Evolutionary conservation across 78 protist genomes (phyloP), one percentile per base, ranked within the genome.

Genomic region (Diacronema lutheri): DNA sequence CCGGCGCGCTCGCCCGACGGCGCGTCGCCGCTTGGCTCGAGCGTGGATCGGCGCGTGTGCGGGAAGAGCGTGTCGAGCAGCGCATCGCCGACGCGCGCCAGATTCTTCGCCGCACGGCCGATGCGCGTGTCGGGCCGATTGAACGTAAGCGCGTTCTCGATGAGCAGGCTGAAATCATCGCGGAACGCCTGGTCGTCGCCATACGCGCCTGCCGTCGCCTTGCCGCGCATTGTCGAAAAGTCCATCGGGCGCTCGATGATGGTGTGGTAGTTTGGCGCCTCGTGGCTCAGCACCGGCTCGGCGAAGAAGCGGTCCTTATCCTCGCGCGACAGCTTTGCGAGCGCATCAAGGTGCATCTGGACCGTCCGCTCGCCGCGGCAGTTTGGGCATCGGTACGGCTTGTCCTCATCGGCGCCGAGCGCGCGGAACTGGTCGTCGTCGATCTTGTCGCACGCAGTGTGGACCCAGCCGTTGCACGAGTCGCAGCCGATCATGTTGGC

Each of bases 351-450:
- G 25, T 14, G 12, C 25, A 14, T 55, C 37, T 50, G 37, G 33
- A 3, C 2, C 33, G 77, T 69, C 33, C 77, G 77, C 77, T 69
- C 77, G 46, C 77, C 77, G 77, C 77, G 77, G 77, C 77, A 69
- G 35, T 69, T 69, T 1, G 77, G 77, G 77, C 77, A 69, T 20
- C 2, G 6, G 56, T 69, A 69, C 33, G 23, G 11, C 31, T 35
- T 29, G 21, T 69, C 56, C 25, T n/a, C 0, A 6, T 19, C 55
- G n/a, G n/a, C n/a, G n/a, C 2, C 19, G 26, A 40, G 46, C 77
- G 2, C 16, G 13, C 4, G 46, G 4, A 66, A 4, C 25, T 69
- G 33, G 29, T 20, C 77, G 9, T 69, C n/a, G 21, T 4, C n/a
- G 19, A 25, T 0, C 33, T 56, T 56, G 35, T 69, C 57, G 57